Base-by-base conservation (phyloP, 1,139 yeast genomes). In the Pichia sp. region DNA sequence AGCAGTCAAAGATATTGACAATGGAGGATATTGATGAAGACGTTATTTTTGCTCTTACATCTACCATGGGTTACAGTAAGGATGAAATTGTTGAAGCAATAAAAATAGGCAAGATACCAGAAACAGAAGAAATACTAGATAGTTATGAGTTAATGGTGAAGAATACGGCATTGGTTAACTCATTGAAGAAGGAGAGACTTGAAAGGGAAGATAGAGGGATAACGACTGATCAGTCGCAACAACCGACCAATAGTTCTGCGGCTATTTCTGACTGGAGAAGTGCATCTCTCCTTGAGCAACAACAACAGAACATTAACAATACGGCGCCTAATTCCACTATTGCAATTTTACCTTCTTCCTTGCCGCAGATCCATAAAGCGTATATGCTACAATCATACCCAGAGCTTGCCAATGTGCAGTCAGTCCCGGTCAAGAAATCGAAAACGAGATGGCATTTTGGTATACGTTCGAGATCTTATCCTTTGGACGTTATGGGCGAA, bases 371-470 rank as follows among this genome's bases (percentile, higher is more conserved):
- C 44, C 98, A 92, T 61, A 72, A 96, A 41, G 97, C 97, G 3
- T 86, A 79, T 60, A 90, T 92, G 97, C 72, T 80, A 57, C 66
- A 73, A 31, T 67, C 69, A 32, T 67, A 68, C 4, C 70, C 73
- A 5, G 66, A 79, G 44, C 63, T 72, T 23, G 65, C 79, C 37
- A 78, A 81, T 54, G 77, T 85, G 41, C 78, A 78, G 45, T 95
- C 96, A 1, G 77, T 84, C 27, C 74, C 85, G 9, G 74, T 84
- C 37, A 88, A 88, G 61, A 87, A 86, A 61, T 85, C 92, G 54
- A 92, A 87, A 64, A 87, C 96, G 8, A 80, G 96, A 65, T 92
- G 99, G 99, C 98, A 92, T 69, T 94, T 94, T 61, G 99, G 99
- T 50, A 92, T 92, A 50, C 74, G 99, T 59, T 87, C 97, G 8